These are phyloP conservation scores for Millerozyma acaciae DNA, from an alignment of 805 yeast species.

Conservation along the genomic window DNA sequence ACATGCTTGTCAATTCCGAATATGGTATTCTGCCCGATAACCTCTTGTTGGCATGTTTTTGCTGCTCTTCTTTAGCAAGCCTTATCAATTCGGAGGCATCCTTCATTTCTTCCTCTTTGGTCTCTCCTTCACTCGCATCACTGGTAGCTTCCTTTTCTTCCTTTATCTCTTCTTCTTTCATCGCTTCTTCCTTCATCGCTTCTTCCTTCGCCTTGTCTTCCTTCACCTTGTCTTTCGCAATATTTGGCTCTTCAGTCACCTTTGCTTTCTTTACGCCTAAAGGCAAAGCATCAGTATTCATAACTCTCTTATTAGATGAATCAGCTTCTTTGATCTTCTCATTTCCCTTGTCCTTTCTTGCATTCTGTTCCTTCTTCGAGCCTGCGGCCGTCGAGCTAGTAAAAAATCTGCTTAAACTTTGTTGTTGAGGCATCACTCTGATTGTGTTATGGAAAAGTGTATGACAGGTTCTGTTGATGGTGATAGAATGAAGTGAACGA, in stretches of 20 bases:
- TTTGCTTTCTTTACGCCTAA: slow-evolving; percentile 1
- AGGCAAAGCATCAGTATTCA: no score
- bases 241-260: neutral
- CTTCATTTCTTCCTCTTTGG: slow-evolving; percentile 5
- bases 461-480: no score
- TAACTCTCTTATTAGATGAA: neutral
- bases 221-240: neutral
- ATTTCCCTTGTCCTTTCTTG: neutral
- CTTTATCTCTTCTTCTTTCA: neutral
- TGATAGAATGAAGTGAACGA: no score
- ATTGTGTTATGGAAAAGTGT: no score
- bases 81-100: slow-evolving; percentile 14
- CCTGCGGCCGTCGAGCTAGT: neutral
- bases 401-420: slow-evolving; percentile 32
- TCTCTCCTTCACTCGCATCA: slow-evolving; percentile 3
- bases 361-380: neutral
- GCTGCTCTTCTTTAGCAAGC: slow-evolving; percentile 10
- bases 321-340: neutral
- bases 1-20: slow-evolving; percentile 53
- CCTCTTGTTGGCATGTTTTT: slow-evolving; percentile 8
- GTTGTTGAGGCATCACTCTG: slow-evolving; percentile 27
- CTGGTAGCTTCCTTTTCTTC: slow-evolving; percentile 4
- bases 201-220: slow-evolving; percentile 1
- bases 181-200: neutral
- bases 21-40: slow-evolving; percentile 23